These are phyloP conservation scores for Bruguiera parviflora DNA, from an alignment of 345 rosid genomes.

Conservation along the genomic window DNA sequence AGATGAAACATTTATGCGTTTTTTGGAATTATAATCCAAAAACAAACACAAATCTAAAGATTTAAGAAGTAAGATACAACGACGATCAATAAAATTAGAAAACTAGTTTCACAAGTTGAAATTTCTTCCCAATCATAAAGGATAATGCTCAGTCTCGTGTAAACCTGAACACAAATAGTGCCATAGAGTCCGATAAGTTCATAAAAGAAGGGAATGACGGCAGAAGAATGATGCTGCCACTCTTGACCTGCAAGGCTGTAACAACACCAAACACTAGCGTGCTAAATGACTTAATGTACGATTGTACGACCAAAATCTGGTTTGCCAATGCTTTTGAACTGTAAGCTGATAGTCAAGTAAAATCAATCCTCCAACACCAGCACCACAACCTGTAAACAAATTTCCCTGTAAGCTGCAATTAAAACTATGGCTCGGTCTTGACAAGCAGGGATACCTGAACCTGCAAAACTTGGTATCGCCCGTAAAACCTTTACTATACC, in stretches of 20 bases:
- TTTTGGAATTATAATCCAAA: no score
- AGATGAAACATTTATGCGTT: no score
- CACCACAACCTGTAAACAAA: conserved; percentile 34
- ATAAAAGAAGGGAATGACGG: not conserved
- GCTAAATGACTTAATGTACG: not conserved
- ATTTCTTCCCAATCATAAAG: no score
- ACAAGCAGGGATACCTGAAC: conserved; percentile 47
- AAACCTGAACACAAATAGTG: no score
- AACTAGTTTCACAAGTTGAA: no score
- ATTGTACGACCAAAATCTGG: not conserved
- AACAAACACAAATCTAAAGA: no score
- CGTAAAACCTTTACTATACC: not conserved
- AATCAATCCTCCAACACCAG: conserved; percentile 4
- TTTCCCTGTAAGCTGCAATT: conserved; percentile 34
- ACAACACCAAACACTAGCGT: not conserved
- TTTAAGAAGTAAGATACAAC: no score
- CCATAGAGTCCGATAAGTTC: not conserved
- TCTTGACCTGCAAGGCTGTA: not conserved
- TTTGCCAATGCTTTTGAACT: not conserved
- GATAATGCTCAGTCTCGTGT: no score
- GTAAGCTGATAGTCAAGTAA: not conserved
- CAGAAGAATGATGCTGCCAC: not conserved
- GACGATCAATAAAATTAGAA: no score
- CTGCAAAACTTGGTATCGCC: conserved; percentile 38
- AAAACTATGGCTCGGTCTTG: conserved; percentile 16